Evolutionary conservation across 225 moss, liverwort and hornwort species (phyloP), one percentile per base, ranked within the genome.

Genomic region (Marchantia polymorpha): DNA sequence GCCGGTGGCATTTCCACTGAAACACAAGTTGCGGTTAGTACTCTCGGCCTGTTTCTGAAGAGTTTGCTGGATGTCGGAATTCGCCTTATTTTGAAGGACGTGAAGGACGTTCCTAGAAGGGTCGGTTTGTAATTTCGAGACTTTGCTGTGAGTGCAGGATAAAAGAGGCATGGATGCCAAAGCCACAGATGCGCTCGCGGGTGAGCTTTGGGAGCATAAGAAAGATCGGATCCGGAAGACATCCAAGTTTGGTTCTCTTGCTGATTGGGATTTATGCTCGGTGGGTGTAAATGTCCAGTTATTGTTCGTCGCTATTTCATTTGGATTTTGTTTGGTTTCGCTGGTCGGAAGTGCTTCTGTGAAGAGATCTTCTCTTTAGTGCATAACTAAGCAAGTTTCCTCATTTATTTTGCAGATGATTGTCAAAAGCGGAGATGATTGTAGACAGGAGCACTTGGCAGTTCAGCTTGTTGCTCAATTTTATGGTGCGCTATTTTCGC

Each of bases 371-470:
- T 5, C 17, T 7, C 58, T 20, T 58, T 15, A 17, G 16, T 58
- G 20, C 20, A 12, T 15, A 58, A 6, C 17, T 58, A 16, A 58
- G 58, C 58, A 15, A 15, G 16, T 58, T 58, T 58, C 20, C 20
- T 58, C 13, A 15, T 60, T 52, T 75, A 0, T 23, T 85, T 81
- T 66, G 80, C 90, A 99, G 99, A 91, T 99, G 91, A 99, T 99
- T 77, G 99, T 99, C 78, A 99, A 99, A 89, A 99, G 99, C 84
- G 99, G 99, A 85, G 99, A 99, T 84, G 99, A 99, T 81, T 99
- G 99, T 86, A 89, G 99, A 73, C 99, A 99, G 82, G 99, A 99
- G 80, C 99, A 99, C 88, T 83, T 99, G 81, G 99, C 99, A 23
- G 99, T 93, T 51, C 99, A 99, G 83, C 95, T 99, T 48, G 87